A percentile compares a stretch with the other conserved stretches of the same genome.
These are phyloP conservation scores for Lagerstroemia speciosa DNA, from an alignment of 345 rosid species.

Conservation along the genomic window DNA sequence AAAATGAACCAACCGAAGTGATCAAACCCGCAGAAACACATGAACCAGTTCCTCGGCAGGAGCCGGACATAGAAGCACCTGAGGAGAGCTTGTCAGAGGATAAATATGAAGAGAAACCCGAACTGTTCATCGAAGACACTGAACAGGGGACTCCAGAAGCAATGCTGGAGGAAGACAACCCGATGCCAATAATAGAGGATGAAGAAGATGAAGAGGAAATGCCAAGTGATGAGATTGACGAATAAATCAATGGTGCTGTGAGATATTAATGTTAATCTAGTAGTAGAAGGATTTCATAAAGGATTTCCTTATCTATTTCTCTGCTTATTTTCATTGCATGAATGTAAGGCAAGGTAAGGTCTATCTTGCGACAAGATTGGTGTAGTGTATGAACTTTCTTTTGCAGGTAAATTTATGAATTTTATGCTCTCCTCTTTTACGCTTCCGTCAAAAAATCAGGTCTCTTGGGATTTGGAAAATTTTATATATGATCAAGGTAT, in stretches of 20 bases:
- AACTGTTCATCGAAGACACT: too few species aligned
- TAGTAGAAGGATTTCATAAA: background rate
- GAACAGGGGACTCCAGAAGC: background rate
- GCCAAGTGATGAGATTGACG: background rate
- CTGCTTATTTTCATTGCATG: background rate
- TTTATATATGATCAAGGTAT: too few species aligned
- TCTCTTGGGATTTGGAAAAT: too few species aligned
- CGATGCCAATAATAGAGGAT: background rate
- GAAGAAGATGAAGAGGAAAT: conserved; percentile 5
- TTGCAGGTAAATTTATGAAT: too few species aligned
- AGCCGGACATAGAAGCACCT: background rate
- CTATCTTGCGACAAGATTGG: too few species aligned
- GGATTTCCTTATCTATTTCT: background rate
- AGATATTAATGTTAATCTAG: background rate
- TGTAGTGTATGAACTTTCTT: too few species aligned
- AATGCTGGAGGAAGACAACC: background rate
- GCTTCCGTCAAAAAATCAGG: too few species aligned
- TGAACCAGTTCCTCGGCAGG: background rate
- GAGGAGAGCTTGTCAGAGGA: background rate
- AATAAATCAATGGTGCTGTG: background rate
- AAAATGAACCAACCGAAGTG: conserved; percentile 1
- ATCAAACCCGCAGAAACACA: background rate
- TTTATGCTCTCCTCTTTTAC: too few species aligned
- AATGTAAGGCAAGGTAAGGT: too few species aligned
- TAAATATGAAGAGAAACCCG: conserved; percentile 2